Evolutionary conservation across 106 monocot genomes (phyloP).

Genomic region (Acorus gramineus): DNA sequence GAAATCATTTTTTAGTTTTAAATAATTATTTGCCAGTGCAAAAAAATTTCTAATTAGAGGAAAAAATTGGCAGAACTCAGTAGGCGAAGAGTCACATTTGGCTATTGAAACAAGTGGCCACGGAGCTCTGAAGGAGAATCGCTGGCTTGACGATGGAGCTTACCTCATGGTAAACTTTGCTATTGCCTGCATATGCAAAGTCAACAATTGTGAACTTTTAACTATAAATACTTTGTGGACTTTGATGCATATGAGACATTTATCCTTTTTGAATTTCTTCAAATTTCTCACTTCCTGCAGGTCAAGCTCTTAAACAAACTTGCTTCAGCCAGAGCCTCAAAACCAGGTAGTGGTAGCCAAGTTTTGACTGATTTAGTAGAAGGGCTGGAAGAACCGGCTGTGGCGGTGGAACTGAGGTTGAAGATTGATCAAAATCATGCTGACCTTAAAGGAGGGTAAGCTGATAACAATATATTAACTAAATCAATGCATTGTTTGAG

Average conservation of each 20-base stretch:
- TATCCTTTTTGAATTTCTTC: too few species aligned
- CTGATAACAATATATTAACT: too few species aligned
- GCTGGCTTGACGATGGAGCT: conserved; percentile 99
- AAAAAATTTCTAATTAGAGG: conserved; percentile 2
- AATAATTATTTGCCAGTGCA: too few species aligned
- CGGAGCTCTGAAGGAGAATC: conserved; percentile 92
- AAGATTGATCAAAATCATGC: conserved; percentile 88
- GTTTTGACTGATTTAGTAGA: conserved; percentile 84
- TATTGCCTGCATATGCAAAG: not conserved
- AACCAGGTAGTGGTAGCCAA: conserved; percentile 45
- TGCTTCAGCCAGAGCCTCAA: conserved; percentile 56
- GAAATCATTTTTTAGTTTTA: too few species aligned
- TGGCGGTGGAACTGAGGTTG: conserved; percentile 83
- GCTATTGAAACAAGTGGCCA: conserved; percentile 99
- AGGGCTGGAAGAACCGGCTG: conserved; percentile 71
- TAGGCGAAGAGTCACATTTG: conserved; percentile 88
- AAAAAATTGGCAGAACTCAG: conserved; percentile 59
- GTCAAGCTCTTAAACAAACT: conserved; percentile 94
- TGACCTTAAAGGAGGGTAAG: conserved; percentile 81
- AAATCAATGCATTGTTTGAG: too few species aligned
- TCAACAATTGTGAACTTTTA: too few species aligned
- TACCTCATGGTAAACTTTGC: conserved; percentile 66
- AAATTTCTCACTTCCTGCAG: conserved; percentile 16
- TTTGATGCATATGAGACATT: too few species aligned
- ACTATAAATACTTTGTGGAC: too few species aligned